Evolutionary conservation across 352 stramenopile species (phyloP).

Genomic region (Globisporangium paroecandrum): DNA sequence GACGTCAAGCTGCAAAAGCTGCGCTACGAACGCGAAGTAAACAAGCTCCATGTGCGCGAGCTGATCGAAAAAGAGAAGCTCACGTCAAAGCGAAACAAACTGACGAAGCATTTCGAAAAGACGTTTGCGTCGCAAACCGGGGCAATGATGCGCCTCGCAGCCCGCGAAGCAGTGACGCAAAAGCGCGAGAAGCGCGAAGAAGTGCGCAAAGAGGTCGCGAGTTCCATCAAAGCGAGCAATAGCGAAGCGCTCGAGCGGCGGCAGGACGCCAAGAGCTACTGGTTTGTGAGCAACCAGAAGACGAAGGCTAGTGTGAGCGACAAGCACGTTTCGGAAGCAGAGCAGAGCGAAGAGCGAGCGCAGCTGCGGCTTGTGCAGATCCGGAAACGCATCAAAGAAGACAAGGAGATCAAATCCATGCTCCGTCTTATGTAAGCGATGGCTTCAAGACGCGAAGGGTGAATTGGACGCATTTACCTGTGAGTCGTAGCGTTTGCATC

Average conservation of each 20-base stretch:
- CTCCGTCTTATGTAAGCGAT: slow-evolving; percentile 44
- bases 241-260: slow-evolving; percentile 35
- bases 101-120: slow-evolving; percentile 51
- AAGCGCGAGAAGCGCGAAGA: slow-evolving; percentile 30
- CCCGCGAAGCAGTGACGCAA: slow-evolving; percentile 36
- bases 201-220: slow-evolving; percentile 24
- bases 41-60: slow-evolving; percentile 39
- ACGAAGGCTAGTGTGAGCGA: slow-evolving; percentile 29
- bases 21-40: slow-evolving; percentile 51
- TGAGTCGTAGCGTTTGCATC: too few species aligned
- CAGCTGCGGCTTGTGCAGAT: slow-evolving; percentile 24
- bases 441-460: not conserved
- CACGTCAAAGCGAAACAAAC: slow-evolving; percentile 28
- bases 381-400: slow-evolving; percentile 44
- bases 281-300: slow-evolving; percentile 59
- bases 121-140: slow-evolving; percentile 55
- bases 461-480: not conserved
- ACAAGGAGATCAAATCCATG: slow-evolving; percentile 72
- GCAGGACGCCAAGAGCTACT: slow-evolving; percentile 65
- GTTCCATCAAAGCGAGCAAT: slow-evolving; percentile 29
- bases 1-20: slow-evolving; percentile 67
- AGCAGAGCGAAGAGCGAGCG: slow-evolving; percentile 18
- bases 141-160: slow-evolving; percentile 62
- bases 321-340: slow-evolving; percentile 10
- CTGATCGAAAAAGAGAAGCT: slow-evolving; percentile 50